These are phyloP conservation scores for Kwoniella sp. DNA, from an alignment of 768 basidiomycete genomes.

Conservation along the genomic window DNA sequence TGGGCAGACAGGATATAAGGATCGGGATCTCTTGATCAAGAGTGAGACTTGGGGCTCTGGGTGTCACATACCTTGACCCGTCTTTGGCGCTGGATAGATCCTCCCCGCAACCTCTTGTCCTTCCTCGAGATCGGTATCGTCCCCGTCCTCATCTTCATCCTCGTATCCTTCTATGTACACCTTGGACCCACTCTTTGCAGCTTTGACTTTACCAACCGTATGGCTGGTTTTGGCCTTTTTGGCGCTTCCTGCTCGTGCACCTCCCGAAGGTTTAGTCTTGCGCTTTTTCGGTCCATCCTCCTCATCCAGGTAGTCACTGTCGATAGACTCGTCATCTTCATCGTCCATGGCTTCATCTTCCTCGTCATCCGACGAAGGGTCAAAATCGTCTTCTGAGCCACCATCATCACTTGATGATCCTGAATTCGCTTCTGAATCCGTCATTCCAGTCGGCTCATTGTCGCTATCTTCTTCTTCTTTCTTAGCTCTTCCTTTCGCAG, in stretches of 20 bases:
- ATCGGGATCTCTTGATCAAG: neutral
- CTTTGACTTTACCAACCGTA: neutral
- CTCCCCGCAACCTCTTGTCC: constrained; percentile 59
- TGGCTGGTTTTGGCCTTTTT: constrained; percentile 23
- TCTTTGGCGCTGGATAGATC: constrained; percentile 78
- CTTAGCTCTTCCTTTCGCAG: neutral
- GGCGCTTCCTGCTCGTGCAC: constrained; percentile 5
- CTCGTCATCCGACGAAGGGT: constrained; percentile 35
- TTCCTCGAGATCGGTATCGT: constrained; percentile 52
- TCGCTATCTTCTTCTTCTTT: constrained; percentile 50
- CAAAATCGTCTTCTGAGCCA: constrained; percentile 37
- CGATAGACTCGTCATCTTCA: constrained; percentile 27
- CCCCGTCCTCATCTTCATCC: constrained; percentile 30
- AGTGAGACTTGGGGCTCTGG: neutral
- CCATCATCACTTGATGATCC: constrained; percentile 29
- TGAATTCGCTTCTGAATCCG: constrained; percentile 18
- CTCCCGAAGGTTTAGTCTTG: constrained; percentile 22
- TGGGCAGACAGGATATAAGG: constrained; percentile 1
- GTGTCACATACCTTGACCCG: constrained; percentile 67
- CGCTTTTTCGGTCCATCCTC: constrained; percentile 22
- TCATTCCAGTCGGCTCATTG: constrained; percentile 49
- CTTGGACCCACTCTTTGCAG: constrained; percentile 10
- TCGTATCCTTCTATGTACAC: constrained; percentile 26
- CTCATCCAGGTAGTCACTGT: constrained; percentile 38
- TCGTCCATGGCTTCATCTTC: constrained; percentile 29